phyloP scores from a whole-genome alignment of 177 flowering plant species.

The Telopea speciosissima region DNA sequence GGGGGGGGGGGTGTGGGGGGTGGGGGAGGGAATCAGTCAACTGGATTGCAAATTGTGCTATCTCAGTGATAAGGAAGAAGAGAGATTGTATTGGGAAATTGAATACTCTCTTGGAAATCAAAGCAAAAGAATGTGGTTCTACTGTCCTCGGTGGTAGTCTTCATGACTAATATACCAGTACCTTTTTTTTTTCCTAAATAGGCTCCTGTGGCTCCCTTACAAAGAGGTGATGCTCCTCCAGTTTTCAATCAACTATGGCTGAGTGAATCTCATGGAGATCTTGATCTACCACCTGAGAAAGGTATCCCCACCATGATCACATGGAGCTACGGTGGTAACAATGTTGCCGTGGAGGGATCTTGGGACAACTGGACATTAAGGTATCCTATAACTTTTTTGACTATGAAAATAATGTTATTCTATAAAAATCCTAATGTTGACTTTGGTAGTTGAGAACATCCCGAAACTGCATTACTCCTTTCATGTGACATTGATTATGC shows the following conservation, averaged over 20 bases:
- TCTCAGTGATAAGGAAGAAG: background rate
- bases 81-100: background rate
- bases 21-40: background rate
- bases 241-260: slow-evolving; percentile 34
- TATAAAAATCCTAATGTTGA: too few relatives aligned
- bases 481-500: slow-evolving; percentile 1
- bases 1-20: background rate
- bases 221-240: slow-evolving; percentile 42
- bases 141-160: background rate
- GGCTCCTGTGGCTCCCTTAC: slow-evolving; percentile 69
- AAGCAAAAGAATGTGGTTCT: background rate
- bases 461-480: background rate
- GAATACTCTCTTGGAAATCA: background rate
- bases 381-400: slow-evolving; percentile 23
- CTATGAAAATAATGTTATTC: too few relatives aligned
- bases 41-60: background rate
- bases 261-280: slow-evolving; percentile 35
- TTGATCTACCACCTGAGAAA: slow-evolving; percentile 40
- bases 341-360: slow-evolving; percentile 83
- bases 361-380: slow-evolving; percentile 92
- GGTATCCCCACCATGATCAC: slow-evolving; percentile 80
- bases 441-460: background rate
- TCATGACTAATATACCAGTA: background rate
- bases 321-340: slow-evolving; percentile 77
- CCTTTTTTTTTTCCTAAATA: slow-evolving; percentile 17